Evolutionary conservation across 2,329 filamentous ascomycete species (phyloP), one percentile per base, ranked within the genome.

Genomic region (Sclerotinia nivalis): DNA sequence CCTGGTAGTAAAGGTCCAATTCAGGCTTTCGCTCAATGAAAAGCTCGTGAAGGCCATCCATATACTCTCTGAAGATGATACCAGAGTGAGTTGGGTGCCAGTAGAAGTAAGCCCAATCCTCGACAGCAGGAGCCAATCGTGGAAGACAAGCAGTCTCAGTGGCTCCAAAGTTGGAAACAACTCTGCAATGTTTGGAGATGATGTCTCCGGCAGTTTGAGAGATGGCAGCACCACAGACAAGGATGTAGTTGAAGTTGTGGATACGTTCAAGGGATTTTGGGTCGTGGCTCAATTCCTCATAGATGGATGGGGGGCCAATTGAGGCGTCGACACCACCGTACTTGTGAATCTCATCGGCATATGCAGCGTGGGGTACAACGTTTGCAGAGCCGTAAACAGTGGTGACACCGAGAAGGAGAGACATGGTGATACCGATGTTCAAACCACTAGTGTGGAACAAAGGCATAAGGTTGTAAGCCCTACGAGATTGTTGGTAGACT

Each of bases 401-500:
- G n/a, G 72, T 76, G 18, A 76, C 71, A 28, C 74, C 74, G 37
- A 73, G 68, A 55, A 72, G 66, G 25, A 72, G 65, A 18, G 71
- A 72, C 71, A 70, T 68, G 28, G 69, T 75, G 43, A 76, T 72
- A 28, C 71, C 74, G 18, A 72, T 70, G 31, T 75, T 75, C 50
- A 75, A 62, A 31, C 74, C 74, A 65, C 73, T 73, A 13, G 72
- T 72, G 55, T 75, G 71, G 66, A 72, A 73, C 31, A 75, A 61
- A 6, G 73, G 73, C 72, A 75, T 72, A 3, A 71, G 73, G 2
- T 71, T 74, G 66, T 75, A 69, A 47, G 72, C 69, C 59, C 73
- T 70, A 28, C 68, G 61, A 28, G 69, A 65, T 71, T 71, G 60
- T 62, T 72, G 69, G 60, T 71, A 72, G 54, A 72, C 85, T 97